Percentiles rank a stretch among this genome's conserved stretches.
Conservation (phyloP, 2,329 filamentous ascomycete genomes). For the Nothopassalora personata region DNA sequence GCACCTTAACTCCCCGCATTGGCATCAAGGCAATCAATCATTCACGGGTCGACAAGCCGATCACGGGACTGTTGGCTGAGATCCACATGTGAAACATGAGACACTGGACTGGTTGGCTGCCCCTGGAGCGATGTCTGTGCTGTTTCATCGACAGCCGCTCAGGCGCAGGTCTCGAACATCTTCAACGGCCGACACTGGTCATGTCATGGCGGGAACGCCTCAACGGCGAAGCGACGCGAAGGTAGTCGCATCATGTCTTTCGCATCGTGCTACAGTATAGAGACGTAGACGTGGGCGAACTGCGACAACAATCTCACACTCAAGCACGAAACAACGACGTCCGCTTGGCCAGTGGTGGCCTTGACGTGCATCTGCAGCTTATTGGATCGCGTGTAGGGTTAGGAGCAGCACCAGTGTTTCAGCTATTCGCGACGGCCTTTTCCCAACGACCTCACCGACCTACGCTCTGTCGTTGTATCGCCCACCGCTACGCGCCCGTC, state of each 20-base stretch:
- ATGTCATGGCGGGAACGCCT: not conserved
- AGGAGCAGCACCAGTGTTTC: conserved; percentile 1
- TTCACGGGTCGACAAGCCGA: too few relatives aligned
- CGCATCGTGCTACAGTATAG: not conserved
- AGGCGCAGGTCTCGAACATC: not conserved
- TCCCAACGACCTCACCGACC: not conserved
- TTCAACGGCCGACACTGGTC: not conserved
- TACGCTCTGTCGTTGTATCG: not conserved
- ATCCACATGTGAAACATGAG: not conserved
- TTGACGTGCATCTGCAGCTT: not conserved
- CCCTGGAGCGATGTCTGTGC: not conserved
- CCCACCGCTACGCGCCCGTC: conserved; percentile 2
- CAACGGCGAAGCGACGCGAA: not conserved
- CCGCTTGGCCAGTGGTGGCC: not conserved
- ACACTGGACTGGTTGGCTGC: not conserved
- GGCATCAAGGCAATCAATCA: too few relatives aligned
- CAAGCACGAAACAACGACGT: not conserved
- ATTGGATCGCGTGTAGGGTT: conserved; percentile 4
- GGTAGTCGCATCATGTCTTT: not conserved
- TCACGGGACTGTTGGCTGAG: not conserved
- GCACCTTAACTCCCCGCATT: not conserved
- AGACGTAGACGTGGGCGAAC: not conserved
- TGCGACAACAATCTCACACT: not conserved
- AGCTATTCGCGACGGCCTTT: not conserved
- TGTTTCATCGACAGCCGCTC: not conserved